These are phyloP conservation scores for Noccaea bulbosa DNA, from an alignment of 345 rosid species.

Conservation along the genomic window DNA sequence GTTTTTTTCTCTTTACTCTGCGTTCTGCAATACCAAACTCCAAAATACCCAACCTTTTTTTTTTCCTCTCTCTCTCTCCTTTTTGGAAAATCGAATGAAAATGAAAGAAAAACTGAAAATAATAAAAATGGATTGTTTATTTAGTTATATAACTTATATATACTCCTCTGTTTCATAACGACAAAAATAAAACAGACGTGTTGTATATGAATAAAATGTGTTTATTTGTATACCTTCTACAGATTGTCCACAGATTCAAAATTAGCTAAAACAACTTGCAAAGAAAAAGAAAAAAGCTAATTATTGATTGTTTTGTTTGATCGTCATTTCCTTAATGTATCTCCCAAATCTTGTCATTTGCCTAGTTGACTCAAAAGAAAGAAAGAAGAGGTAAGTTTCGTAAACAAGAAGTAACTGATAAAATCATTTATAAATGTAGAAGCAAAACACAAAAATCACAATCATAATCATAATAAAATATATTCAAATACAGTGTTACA, in stretches of 20 bases:
- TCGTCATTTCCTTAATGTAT: no score
- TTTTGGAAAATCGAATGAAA: background rate
- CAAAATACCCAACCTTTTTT: background rate
- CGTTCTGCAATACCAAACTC: slow-evolving; percentile 1
- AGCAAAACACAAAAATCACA: background rate
- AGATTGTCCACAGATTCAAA: no score
- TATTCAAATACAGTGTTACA: slow-evolving; percentile 16
- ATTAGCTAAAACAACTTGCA: no score
- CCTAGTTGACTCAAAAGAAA: no score
- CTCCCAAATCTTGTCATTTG: no score
- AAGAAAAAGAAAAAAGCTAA: no score
- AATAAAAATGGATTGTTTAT: background rate
- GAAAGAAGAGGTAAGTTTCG: background rate
- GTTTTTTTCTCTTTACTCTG: background rate
- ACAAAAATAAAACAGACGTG: no score
- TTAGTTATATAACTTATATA: no score
- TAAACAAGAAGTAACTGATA: background rate
- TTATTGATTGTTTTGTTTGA: no score
- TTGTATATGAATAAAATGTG: no score
- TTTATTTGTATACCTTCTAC: no score
- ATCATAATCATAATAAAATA: background rate
- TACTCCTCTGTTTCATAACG: no score
- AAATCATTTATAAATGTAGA: background rate
- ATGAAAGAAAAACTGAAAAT: background rate
- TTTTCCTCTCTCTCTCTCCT: background rate